Conservation (phyloP, 2,329 filamentous ascomycete species). For the Dactylonectria estremocensis region DNA sequence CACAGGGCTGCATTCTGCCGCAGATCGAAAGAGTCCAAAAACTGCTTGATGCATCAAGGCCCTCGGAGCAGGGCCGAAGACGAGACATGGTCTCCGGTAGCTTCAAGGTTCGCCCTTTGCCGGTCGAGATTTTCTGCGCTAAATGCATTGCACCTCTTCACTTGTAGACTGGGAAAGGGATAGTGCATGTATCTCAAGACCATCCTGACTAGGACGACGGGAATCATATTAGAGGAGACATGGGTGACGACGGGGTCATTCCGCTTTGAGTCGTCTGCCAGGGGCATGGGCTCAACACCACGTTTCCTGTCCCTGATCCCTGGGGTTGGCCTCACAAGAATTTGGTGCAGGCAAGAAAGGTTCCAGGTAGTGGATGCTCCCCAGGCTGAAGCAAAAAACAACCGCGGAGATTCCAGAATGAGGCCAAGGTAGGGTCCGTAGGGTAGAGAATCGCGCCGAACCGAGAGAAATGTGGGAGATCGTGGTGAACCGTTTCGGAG, state of each 20-base stretch:
- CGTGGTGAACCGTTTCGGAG: constrained; percentile 39
- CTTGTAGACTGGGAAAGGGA: constrained; percentile 9
- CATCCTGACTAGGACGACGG: background rate
- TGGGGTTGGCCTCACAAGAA: background rate
- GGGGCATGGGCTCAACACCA: background rate
- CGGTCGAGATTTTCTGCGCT: background rate
- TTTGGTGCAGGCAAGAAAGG: background rate
- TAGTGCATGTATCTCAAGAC: constrained; percentile 3
- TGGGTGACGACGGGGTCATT: background rate
- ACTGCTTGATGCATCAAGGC: constrained; percentile 1
- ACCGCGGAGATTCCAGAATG: constrained; percentile 9
- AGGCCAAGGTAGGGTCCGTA: background rate
- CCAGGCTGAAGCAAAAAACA: constrained; percentile 1
- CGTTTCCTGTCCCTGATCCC: background rate
- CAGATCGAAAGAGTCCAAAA: constrained; percentile 15
- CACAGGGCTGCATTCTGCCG: constrained; percentile 25
- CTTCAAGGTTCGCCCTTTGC: constrained; percentile 6
- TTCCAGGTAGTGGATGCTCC: background rate
- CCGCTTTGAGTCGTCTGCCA: constrained; percentile 4
- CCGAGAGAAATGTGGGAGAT: constrained; percentile 17
- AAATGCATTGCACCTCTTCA: constrained; percentile 9
- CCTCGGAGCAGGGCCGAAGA: constrained; percentile 9
- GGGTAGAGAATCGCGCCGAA: constrained; percentile 20
- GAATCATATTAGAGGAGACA: constrained; percentile 10
- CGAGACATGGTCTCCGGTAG: background rate